Base-by-base conservation (phyloP, 805 yeast species). In the Barnettozyma sucrosica region DNA sequence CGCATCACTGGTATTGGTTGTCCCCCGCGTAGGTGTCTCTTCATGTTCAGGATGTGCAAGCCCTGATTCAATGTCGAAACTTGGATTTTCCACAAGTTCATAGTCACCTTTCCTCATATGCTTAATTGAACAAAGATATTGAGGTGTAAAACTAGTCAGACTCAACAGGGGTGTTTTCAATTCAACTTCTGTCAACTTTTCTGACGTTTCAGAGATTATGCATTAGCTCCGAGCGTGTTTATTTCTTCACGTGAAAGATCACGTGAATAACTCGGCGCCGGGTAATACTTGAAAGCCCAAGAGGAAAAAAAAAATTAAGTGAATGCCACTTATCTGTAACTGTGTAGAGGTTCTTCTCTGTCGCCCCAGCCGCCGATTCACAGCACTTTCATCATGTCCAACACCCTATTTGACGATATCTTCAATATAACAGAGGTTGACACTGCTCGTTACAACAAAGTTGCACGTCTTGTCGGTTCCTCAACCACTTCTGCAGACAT, bases 331-430 rank as follows among this genome's bases (percentile, higher is more conserved):
- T n/a, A n/a, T n/a, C n/a, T 6, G 7, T 9, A 25, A 25, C 28
- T 8, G 11, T 25, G 16, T 28, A 4, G 6, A 11, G 13, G 32
- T 11, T 28, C 32, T 28, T 28, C 32, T 13, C 16, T 11, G 32
- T 28, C 32, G 16, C n/a, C 16, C 16, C 32, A 28, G 14, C 32
- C 32, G 7, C 32, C 32, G 5, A 28, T 13, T 28, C 32, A 19
- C 30, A n/a, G 18, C 44, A 26, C 13, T 21, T 13, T 8, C n/a
- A 52, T 47, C 51, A 79, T 81, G 88, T 77, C 85, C 33, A 65
- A 85, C 62, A 84, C 92, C 33, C 77, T 93, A 55, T 93, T 93
- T 66, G 97, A 93, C 67, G 98, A 92, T 68, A 82, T 90, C 63
- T 93, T 92, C 72, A 80, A 80, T 53, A 82, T 93, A 59, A 82